These are phyloP conservation scores for Rusavskia elegans DNA, from an alignment of 495 filamentous ascomycete genomes.

Conservation along the genomic window DNA sequence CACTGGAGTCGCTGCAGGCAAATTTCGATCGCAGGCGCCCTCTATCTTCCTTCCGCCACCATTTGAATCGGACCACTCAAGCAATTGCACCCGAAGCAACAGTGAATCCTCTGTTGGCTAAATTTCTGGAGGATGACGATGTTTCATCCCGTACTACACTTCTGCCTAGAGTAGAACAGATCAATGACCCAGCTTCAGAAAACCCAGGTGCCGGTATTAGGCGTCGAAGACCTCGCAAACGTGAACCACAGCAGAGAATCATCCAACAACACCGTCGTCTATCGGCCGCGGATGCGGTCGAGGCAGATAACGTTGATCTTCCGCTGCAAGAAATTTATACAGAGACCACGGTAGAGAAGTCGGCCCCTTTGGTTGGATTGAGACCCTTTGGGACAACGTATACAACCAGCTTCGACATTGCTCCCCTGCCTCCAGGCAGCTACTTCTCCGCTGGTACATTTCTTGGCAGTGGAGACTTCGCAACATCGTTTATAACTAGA, in stretches of 20 bases:
- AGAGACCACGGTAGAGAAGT: not conserved
- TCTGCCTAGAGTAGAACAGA: not conserved
- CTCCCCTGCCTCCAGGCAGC: constrained; percentile 46
- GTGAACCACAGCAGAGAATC: not conserved
- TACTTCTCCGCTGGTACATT: constrained; percentile 67
- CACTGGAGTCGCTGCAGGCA: constrained; percentile 10
- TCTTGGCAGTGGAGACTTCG: constrained; percentile 54
- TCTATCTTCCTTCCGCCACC: constrained; percentile 2
- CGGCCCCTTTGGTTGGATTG: constrained; percentile 30
- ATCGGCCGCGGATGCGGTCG: not conserved
- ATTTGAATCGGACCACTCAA: not conserved
- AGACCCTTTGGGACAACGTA: constrained; percentile 49
- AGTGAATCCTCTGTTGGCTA: not conserved
- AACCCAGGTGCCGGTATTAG: not conserved
- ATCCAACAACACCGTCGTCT: not conserved
- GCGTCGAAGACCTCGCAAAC: not conserved
- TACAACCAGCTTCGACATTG: constrained; percentile 58
- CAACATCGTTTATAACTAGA: constrained; percentile 26
- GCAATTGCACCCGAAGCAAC: not conserved
- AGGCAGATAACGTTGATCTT: not conserved
- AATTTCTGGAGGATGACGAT: not conserved
- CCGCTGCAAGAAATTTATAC: not conserved
- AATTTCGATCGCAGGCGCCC: constrained; percentile 4
- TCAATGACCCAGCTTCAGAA: not conserved
- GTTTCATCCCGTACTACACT: not conserved